Base-by-base conservation (phyloP, 441 rosid genomes). In the Gossypium laxum region DNA sequence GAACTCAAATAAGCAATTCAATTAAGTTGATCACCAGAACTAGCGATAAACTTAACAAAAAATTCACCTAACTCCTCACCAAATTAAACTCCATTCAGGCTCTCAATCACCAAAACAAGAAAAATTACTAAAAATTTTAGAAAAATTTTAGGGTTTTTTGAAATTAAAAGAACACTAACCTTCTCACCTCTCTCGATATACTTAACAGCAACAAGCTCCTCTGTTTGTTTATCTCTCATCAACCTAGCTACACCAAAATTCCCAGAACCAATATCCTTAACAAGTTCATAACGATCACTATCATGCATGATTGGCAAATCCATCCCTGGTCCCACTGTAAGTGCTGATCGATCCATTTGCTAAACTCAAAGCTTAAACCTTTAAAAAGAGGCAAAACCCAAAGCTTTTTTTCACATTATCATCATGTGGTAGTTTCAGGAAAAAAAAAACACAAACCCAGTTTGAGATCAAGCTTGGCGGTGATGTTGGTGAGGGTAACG, bases 171-270 rank as follows among this genome's bases (percentile, higher is more conserved):
- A 34, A 7, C 30, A 87, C 89, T 78, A 66, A 94, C 98, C 98
- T 90, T 94, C 80, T 91, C 91, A 81, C 98, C 98, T 82, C 98
- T 82, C 92, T 94, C 98, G 81, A 94, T 94, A 65, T 92, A 92
- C 84, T 94, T 94, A 34, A 94, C 96, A 79, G 98, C 98, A 76
- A 92, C 97, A 78, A 92, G 97, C 70, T 89, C 96, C 17, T 87
- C 82, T 47, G 89, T 89, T 73, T 82, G 89, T 72, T 86, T 85
- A 43, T 94, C 97, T 76, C 93, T 87, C 98, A 90, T 92, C 82
- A 94, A 78, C 83, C 95, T 86, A 0, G 97, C 98, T 17, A 93
- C 92, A 24, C 97, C 98, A 47, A 91, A 91, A 74, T 93, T 93
- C 74, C 98, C 97, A 0, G 98, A 85, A 58, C 98, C 97, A 32